Percentiles rank a stretch among this genome's conserved stretches.
Conservation (phyloP, 2,329 filamentous ascomycete genomes). For the Fonsecaea nubica region DNA sequence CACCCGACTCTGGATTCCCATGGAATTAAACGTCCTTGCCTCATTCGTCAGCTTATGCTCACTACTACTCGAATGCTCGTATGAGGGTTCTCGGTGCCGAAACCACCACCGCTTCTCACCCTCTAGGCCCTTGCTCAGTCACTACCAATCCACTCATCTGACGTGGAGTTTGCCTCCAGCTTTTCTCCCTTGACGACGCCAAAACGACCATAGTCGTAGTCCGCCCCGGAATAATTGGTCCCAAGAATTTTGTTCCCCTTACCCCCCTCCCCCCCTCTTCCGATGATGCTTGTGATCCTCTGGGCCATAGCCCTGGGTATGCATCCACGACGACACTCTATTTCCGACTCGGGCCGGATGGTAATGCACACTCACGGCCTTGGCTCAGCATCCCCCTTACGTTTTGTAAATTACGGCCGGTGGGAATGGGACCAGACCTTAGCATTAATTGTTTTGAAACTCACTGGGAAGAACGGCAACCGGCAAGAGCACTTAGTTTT, state of each 20-base stretch:
- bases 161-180: conserved; percentile 19
- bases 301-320: conserved; percentile 5
- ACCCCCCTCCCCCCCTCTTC: conserved; percentile 14
- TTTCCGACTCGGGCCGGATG: conserved; percentile 27
- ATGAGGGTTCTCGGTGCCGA: too few relatives aligned
- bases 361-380: conserved; percentile 3
- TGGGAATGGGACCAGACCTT: conserved; percentile 13
- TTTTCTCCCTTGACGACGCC: neutral
- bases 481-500: neutral
- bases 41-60: conserved; percentile 34
- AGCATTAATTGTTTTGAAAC: conserved; percentile 2
- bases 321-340: neutral
- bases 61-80: conserved; percentile 10
- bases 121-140: conserved; percentile 9
- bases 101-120: too few relatives aligned
- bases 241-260: conserved; percentile 1
- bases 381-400: conserved; percentile 11
- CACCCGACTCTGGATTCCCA: neutral
- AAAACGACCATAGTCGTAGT: neutral
- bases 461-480: neutral
- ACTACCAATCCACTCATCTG: conserved; percentile 8
- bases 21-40: conserved; percentile 1
- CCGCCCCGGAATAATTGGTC: conserved; percentile 17
- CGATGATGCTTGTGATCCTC: conserved; percentile 18
- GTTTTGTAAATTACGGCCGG: conserved; percentile 11